phyloP scores from a whole-genome alignment of 176 grass and related monocot genomes.

The Sorghum bicolor region DNA sequence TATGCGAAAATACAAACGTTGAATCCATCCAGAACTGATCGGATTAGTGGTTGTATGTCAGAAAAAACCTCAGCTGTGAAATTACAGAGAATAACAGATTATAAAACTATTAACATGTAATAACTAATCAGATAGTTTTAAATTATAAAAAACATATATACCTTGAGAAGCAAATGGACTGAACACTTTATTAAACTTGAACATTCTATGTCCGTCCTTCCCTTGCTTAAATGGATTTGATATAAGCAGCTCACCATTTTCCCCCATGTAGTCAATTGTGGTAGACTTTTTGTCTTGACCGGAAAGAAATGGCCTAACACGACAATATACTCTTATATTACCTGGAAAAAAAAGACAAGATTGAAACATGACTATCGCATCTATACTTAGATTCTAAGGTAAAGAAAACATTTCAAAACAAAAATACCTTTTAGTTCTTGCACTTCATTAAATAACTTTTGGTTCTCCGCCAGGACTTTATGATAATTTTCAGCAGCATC shows the following conservation, averaged over 20 bases:
- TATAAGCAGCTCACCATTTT: slow-evolving; percentile 82
- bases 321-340: slow-evolving; percentile 98
- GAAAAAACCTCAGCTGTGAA: slow-evolving; percentile 80
- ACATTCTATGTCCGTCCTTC: slow-evolving; percentile 81
- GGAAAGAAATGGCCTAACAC: slow-evolving; percentile 87
- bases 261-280: slow-evolving; percentile 81
- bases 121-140: not conserved
- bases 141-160: slow-evolving; percentile 27
- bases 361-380: not conserved
- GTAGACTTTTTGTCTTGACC: slow-evolving; percentile 78
- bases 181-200: slow-evolving; percentile 99
- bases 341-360: slow-evolving; percentile 34
- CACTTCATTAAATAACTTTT: slow-evolving; percentile 91
- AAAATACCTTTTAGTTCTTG: slow-evolving; percentile 86
- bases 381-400: not conserved
- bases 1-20: slow-evolving; percentile 99
- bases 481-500: slow-evolving; percentile 95
- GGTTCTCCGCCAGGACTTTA: slow-evolving; percentile 84
- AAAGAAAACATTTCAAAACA: not conserved
- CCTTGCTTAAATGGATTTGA: slow-evolving; percentile 86
- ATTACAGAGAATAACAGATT: not conserved
- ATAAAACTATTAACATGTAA: not conserved
- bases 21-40: slow-evolving; percentile 93
- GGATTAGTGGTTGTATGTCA: slow-evolving; percentile 82
- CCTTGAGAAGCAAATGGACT: slow-evolving; percentile 65